Base-by-base conservation (phyloP, 768 basidiomycete genomes). In the Boletellus sp. region DNA sequence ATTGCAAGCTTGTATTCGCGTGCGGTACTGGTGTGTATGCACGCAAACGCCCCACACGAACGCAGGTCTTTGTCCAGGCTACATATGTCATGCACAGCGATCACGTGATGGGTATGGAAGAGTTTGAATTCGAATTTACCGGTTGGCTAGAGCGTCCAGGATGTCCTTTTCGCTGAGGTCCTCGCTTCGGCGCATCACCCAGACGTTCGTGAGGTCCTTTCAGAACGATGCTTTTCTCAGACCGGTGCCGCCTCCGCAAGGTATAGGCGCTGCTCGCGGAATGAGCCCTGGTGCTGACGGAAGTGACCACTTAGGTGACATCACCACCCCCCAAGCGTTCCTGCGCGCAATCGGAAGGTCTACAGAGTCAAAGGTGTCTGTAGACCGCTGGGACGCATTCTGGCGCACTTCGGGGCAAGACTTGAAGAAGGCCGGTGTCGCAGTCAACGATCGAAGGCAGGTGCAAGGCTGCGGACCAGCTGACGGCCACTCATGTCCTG, bases 301-400 rank as follows among this genome's bases (percentile, higher is more conserved):
- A 50, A 24, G 45, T 28, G 36, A 42, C 24, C 8, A 28, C 4
- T 11, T 64, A 84, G 83, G 74, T 32, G 53, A 67, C n/a, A 77
- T 87, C 52, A 54, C 63, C 17, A 79, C 81, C 3, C 78, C 87
- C 6, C 69, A 70, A 26, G 82, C 78, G 23, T 90, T 93, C 57
- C 73, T 93, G 55, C 79, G 78, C 51, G 78, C 83, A 23, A 89
- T 93, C 54, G 90, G 90, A 19, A 77, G 90, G 22, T 74, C 74
- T 7, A 70, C 77, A 3, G 82, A 87, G 33, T 81, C 76, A 1
- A 90, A 90, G 66, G 54, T 90, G 26, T 70, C 76, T 3, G 66
- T 77, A 11, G 81, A 83, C 36, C 70, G 67, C n/a, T 93, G 90
- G 90, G 78, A 83, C 3, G 76, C 80, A 26, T 74, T 93, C 35